Percentiles rank a stretch among this genome's conserved stretches.
Evolutionary conservation across 768 basidiomycete genomes (phyloP).

Genomic region (Coprinopsis cinerea): DNA sequence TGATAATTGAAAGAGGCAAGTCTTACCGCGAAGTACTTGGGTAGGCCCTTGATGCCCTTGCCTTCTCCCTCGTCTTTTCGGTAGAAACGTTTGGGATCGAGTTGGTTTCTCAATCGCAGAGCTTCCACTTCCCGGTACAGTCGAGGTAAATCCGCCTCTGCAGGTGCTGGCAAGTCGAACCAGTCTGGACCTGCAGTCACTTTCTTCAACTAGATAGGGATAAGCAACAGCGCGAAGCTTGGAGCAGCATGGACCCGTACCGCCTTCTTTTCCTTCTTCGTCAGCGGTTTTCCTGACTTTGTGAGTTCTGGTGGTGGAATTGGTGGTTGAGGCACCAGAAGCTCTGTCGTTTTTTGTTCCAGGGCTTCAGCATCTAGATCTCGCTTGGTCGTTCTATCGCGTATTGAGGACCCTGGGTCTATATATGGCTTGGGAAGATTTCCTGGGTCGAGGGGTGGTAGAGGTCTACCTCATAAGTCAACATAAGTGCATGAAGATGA

Average conservation of each 20-base stretch:
- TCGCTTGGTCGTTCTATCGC: conserved; percentile 41
- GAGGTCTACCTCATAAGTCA: conserved; percentile 30
- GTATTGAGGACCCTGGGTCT: conserved; percentile 37
- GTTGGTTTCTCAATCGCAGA: conserved; percentile 75
- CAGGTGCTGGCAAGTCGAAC: conserved; percentile 85
- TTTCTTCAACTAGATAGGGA: conserved; percentile 49
- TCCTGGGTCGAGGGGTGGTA: conserved; percentile 66
- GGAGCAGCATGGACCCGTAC: conserved; percentile 32
- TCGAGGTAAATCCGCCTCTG: conserved; percentile 72
- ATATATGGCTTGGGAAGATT: conserved; percentile 62
- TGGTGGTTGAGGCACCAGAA: conserved; percentile 52
- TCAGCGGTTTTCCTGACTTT: conserved; percentile 60
- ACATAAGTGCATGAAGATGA: background rate
- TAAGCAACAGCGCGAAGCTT: conserved; percentile 1
- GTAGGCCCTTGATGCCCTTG: conserved; percentile 76
- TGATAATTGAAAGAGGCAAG: conserved; percentile 5
- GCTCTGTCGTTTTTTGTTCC: conserved; percentile 45
- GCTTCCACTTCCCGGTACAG: conserved; percentile 85
- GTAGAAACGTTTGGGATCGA: conserved; percentile 92
- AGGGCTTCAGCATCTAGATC: conserved; percentile 59
- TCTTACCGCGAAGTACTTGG: conserved; percentile 86
- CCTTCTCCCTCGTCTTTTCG: conserved; percentile 82
- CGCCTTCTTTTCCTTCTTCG: conserved; percentile 67
- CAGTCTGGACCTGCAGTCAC: conserved; percentile 75
- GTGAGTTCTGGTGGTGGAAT: conserved; percentile 53